These are phyloP conservation scores for Colletotrichum magnum DNA, from an alignment of 2,329 filamentous ascomycete genomes.

Conservation along the genomic window DNA sequence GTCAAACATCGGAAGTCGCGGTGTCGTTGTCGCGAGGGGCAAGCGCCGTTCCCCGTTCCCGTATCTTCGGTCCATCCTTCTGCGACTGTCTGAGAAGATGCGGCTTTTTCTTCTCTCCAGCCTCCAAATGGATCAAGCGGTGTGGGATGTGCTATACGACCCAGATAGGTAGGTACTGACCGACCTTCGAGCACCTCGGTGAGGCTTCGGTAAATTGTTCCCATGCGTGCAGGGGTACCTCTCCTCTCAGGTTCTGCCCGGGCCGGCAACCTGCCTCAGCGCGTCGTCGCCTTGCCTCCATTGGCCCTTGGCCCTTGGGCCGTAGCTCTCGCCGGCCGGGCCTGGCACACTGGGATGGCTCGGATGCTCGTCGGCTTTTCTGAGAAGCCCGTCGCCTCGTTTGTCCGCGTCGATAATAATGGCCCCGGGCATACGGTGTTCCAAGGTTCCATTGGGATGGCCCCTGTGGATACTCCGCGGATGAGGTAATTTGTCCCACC, in stretches of 20 bases:
- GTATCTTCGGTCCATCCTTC: too few species aligned
- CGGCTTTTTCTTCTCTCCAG: neutral
- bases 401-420: too few species aligned
- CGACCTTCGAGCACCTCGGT: constrained; percentile 11
- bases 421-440: too few species aligned
- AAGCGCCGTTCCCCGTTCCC: neutral
- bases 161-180: neutral
- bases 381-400: constrained; percentile 20
- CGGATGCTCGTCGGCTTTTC: constrained; percentile 24
- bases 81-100: constrained; percentile 1
- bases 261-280: constrained; percentile 1
- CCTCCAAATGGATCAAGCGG: too few species aligned
- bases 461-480: constrained; percentile 20
- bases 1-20: constrained; percentile 29
- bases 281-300: constrained; percentile 14
- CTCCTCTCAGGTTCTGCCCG: neutral
- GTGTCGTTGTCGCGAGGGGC: constrained; percentile 17
- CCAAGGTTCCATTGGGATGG: constrained; percentile 10
- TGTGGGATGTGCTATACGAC: neutral
- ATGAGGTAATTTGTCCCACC: constrained; percentile 34
- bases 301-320: neutral
- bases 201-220: constrained; percentile 8
- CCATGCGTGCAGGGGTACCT: constrained; percentile 1
- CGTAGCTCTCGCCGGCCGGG: neutral
- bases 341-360: neutral